Percentiles rank a stretch among this genome's conserved stretches.
Conservation (phyloP, 1,284 basidiomycete genomes). For the Cystobasidium pallidum region DNA sequence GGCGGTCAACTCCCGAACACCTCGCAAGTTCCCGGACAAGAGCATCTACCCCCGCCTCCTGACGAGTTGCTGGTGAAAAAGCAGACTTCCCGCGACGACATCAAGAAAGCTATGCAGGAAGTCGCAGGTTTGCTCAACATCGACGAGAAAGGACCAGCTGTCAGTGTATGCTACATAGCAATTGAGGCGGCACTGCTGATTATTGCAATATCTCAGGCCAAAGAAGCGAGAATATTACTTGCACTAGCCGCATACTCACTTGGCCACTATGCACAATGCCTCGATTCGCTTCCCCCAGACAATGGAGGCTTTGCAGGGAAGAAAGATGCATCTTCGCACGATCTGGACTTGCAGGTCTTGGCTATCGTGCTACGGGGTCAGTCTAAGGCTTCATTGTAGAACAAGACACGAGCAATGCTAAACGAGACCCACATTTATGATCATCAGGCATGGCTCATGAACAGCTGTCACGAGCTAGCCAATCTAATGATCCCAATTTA, state of each 20-base stretch:
- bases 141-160: conserved; percentile 8
- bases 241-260: conserved; percentile 22
- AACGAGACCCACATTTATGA: too few species aligned
- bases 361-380: conserved; percentile 26
- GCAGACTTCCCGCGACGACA: not conserved
- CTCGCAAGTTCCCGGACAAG: not conserved
- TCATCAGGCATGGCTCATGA: conserved; percentile 28
- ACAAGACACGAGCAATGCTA: too few species aligned
- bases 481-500: not conserved
- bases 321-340: conserved; percentile 30
- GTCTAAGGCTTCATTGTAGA: not conserved
- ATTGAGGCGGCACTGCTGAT: not conserved
- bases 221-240: conserved; percentile 19
- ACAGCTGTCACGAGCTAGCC: not conserved
- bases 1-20: not conserved
- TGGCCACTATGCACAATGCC: conserved; percentile 8
- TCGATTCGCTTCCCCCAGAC: not conserved
- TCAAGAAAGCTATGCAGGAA: conserved; percentile 17
- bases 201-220: conserved; percentile 7
- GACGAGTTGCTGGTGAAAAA: conserved; percentile 19
- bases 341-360: conserved; percentile 40
- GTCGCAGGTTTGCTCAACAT: not conserved
- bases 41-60: conserved; percentile 15
- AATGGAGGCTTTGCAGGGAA: conserved; percentile 6
- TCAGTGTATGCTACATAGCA: not conserved